A percentile compares a stretch with the other conserved stretches of the same genome.
Evolutionary conservation across 768 basidiomycete genomes (phyloP).

Genomic region (Tylopilus felleus): DNA sequence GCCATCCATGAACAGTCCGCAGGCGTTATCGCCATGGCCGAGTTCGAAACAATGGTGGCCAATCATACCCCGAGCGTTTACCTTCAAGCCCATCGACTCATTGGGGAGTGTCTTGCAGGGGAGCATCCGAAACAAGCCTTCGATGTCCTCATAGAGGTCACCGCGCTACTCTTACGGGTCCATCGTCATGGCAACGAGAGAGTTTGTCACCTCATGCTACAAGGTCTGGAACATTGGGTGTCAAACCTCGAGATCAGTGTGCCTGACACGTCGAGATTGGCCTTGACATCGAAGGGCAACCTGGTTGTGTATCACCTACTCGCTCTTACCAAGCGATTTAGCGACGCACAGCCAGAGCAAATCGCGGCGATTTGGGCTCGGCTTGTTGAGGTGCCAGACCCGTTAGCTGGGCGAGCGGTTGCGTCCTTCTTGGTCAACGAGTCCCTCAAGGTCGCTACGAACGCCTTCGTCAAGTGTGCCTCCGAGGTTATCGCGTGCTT

Average conservation of each 20-base stretch:
- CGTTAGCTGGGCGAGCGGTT: constrained; percentile 74
- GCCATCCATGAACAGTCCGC: constrained; percentile 63
- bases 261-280: constrained; percentile 38
- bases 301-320: constrained; percentile 76
- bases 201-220: constrained; percentile 60
- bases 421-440: constrained; percentile 85
- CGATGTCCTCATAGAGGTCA: constrained; percentile 65
- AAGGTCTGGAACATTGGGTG: constrained; percentile 83
- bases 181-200: constrained; percentile 46
- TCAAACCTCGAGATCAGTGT: constrained; percentile 58
- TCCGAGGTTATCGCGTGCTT: constrained; percentile 81
- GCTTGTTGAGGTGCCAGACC: constrained; percentile 67
- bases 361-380: constrained; percentile 76
- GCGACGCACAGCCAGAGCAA: constrained; percentile 73
- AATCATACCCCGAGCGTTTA: constrained; percentile 76
- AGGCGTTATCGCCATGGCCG: constrained; percentile 66
- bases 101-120: constrained; percentile 75
- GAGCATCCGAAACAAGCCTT: constrained; percentile 67
- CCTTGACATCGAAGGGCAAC: constrained; percentile 46
- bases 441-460: constrained; percentile 77
- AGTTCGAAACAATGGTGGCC: constrained; percentile 68
- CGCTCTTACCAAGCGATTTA: constrained; percentile 75
- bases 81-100: constrained; percentile 71
- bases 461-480: constrained; percentile 73
- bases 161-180: constrained; percentile 67